A percentile compares a stretch with the other conserved stretches of the same genome.
Evolutionary conservation across 2,329 filamentous ascomycete genomes (phyloP).

Genomic region (Didymella exigua): DNA sequence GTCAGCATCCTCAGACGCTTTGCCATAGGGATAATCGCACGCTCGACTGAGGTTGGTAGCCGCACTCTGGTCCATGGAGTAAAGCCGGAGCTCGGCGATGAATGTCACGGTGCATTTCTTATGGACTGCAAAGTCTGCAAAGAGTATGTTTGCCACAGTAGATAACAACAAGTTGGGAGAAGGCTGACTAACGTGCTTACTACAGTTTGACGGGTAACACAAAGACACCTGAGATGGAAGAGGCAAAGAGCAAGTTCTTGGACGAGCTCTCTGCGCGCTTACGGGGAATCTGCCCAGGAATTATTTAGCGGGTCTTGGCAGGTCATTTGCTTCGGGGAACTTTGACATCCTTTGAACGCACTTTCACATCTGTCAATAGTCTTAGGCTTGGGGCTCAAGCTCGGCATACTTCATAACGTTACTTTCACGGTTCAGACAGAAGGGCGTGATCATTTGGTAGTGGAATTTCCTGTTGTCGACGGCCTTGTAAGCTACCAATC

Average conservation of each 20-base stretch:
- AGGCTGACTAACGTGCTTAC: neutral
- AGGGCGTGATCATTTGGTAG: no score
- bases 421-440: no score
- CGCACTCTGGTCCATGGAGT: constrained; percentile 45
- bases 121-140: neutral
- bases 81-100: constrained; percentile 7
- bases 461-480: no score
- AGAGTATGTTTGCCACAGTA: neutral
- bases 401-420: no score
- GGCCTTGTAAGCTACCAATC: no score
- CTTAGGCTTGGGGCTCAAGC: no score
- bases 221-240: neutral
- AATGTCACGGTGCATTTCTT: neutral
- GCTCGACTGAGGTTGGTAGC: constrained; percentile 41
- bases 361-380: no score
- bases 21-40: neutral
- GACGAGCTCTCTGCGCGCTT: neutral
- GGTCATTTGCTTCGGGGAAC: neutral
- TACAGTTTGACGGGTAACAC: neutral
- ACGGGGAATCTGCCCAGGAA: neutral
- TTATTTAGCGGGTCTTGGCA: neutral
- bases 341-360: no score
- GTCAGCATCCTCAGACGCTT: neutral
- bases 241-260: neutral
- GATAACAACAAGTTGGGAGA: neutral